phyloP scores from a whole-genome alignment of 1,139 yeast species.

The Saccharomyces uvarum region DNA sequence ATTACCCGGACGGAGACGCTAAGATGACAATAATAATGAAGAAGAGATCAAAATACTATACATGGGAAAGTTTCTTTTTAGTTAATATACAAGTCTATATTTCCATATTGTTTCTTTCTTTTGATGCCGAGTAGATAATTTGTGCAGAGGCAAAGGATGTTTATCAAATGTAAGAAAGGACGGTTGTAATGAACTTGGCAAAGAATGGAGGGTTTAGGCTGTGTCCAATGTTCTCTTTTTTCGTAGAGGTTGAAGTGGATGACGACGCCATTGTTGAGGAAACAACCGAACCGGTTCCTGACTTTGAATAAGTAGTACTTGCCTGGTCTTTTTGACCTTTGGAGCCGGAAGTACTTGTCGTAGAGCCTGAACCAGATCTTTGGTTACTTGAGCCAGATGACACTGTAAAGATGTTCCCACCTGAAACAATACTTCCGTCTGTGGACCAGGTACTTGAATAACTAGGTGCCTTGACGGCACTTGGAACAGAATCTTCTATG shows the following conservation, averaged over 20 bases:
- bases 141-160: background rate
- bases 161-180: background rate
- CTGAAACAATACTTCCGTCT: slow-evolving; percentile 1
- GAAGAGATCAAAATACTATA: background rate
- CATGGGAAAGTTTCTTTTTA: background rate
- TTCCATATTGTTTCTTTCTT: background rate
- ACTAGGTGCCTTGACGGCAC: slow-evolving; percentile 37
- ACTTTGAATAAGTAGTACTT: background rate
- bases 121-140: background rate
- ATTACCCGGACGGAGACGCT: background rate
- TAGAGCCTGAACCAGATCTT: background rate
- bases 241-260: background rate
- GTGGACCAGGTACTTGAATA: slow-evolving; percentile 34
- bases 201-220: background rate
- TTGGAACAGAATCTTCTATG: slow-evolving; percentile 39
- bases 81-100: background rate
- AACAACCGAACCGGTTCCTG: background rate
- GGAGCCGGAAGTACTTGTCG: background rate
- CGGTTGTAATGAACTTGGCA: background rate
- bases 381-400: background rate
- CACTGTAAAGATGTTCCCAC: background rate
- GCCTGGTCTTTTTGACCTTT: background rate
- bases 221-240: background rate
- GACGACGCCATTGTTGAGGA: background rate
- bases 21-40: background rate